Percentiles rank a stretch among this genome's conserved stretches.
These are phyloP conservation scores for Lobosporangium transversale DNA, from an alignment of 192 early-diverging fungal species.

Conservation along the genomic window DNA sequence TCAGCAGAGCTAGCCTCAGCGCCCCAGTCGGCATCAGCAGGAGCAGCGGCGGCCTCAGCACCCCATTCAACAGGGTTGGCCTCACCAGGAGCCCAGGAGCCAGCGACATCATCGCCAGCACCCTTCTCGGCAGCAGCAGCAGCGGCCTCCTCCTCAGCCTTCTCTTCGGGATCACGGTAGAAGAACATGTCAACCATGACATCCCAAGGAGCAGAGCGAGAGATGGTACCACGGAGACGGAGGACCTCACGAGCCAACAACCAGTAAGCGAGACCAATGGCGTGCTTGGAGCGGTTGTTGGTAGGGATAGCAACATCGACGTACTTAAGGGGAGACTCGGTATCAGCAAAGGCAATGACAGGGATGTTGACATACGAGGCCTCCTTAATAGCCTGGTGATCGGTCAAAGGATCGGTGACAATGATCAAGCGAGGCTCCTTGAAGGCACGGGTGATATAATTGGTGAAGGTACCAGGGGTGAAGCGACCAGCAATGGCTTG, in stretches of 20 bases:
- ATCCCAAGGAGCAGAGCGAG: conserved; percentile 88
- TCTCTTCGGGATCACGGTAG: conserved; percentile 98
- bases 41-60: conserved; percentile 47
- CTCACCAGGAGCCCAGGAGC: conserved; percentile 53
- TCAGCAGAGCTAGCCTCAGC: conserved; percentile 47
- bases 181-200: conserved; percentile 99
- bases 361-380: conserved; percentile 99
- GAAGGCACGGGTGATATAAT: conserved; percentile 99
- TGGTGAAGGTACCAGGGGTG: conserved; percentile 99
- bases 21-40: conserved; percentile 54
- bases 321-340: conserved; percentile 93
- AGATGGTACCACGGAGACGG: conserved; percentile 93
- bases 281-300: conserved; percentile 99
- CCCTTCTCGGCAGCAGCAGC: conserved; percentile 63
- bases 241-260: conserved; percentile 98
- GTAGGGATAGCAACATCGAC: conserved; percentile 99
- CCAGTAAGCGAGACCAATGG: conserved; percentile 98
- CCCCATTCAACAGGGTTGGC: conserved; percentile 74
- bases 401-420: conserved; percentile 97
- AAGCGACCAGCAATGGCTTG: conserved; percentile 99
- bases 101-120: conserved; percentile 31
- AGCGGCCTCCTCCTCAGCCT: conserved; percentile 90
- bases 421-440: conserved; percentile 99
- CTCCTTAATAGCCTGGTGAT: conserved; percentile 98
- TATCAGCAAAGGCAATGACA: conserved; percentile 98